A percentile compares a stretch with the other conserved stretches of the same genome.
phyloP scores from a whole-genome alignment of 2,329 filamentous ascomycete genomes.

The Fusarium pilosicola region DNA sequence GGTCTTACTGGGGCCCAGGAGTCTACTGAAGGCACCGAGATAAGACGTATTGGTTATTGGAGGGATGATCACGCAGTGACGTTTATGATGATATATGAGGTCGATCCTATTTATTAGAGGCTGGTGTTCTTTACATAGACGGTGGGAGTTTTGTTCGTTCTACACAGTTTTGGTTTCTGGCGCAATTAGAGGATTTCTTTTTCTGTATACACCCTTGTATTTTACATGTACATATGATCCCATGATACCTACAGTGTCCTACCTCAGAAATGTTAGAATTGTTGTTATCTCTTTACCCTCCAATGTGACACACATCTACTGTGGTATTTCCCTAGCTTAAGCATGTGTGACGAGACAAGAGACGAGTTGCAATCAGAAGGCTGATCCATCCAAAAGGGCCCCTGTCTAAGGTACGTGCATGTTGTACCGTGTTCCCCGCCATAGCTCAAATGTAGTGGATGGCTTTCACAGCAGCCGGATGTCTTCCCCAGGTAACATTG shows the following conservation, averaged over 20 bases:
- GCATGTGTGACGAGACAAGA: conserved; percentile 16
- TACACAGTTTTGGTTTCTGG: not conserved
- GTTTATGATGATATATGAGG: conserved; percentile 35
- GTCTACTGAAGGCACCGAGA: conserved; percentile 33
- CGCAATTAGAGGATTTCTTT: conserved; percentile 11
- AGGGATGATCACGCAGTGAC: conserved; percentile 29
- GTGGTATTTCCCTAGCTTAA: not conserved
- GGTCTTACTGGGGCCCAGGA: conserved; percentile 5
- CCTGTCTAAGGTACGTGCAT: not conserved
- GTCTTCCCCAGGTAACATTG: conserved; percentile 14
- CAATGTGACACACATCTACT: conserved; percentile 16
- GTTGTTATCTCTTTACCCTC: conserved; percentile 10
- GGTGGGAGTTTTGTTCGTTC: conserved; percentile 22
- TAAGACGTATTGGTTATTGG: conserved; percentile 32
- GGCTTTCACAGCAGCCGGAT: conserved; percentile 11
- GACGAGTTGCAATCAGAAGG: not conserved
- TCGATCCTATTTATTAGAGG: conserved; percentile 22
- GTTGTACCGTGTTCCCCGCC: conserved; percentile 17
- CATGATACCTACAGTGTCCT: conserved; percentile 1
- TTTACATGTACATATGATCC: conserved; percentile 4
- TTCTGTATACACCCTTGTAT: conserved; percentile 13
- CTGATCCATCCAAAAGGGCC: not conserved
- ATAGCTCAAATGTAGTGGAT: not conserved
- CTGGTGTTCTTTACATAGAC: conserved; percentile 26
- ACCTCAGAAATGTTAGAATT: not conserved